Conservation (phyloP, 2,329 filamentous ascomycete genomes). For the Dendryphion nanum region DNA sequence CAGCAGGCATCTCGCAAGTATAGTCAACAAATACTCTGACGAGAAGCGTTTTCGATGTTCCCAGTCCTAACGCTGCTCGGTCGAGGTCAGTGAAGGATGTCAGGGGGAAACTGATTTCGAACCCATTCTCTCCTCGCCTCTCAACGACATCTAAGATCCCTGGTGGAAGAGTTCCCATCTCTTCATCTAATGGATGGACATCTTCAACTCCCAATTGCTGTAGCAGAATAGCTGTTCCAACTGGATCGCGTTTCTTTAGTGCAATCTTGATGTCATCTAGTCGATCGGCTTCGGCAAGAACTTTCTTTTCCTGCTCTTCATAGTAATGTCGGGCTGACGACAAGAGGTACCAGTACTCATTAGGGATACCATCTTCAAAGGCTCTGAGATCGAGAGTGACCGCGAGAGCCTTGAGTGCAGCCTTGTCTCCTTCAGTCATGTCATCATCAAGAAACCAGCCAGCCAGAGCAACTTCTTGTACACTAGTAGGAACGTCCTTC, state of each 20-base stretch:
- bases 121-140: conserved; percentile 17
- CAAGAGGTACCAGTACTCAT: conserved; percentile 14
- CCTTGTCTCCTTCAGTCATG: conserved; percentile 10
- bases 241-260: conserved; percentile 25
- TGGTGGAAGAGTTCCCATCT: conserved; percentile 20
- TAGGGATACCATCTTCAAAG: conserved; percentile 5
- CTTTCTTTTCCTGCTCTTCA: conserved; percentile 17
- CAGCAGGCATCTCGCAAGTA: conserved; percentile 6
- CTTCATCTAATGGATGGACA: conserved; percentile 24
- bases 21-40: conserved; percentile 21
- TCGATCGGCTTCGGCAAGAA: conserved; percentile 22
- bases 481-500: conserved; percentile 11
- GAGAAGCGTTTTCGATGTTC: conserved; percentile 19
- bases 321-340: conserved; percentile 16
- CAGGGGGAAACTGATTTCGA: conserved; percentile 31
- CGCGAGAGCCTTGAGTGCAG: conserved; percentile 18
- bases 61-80: conserved; percentile 24
- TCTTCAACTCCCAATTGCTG: conserved; percentile 22
- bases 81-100: conserved; percentile 20
- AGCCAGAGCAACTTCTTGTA: conserved; percentile 24
- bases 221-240: conserved; percentile 23
- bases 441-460: conserved; percentile 21
- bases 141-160: conserved; percentile 24
- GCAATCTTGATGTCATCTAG: conserved; percentile 19
- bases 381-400: not conserved